phyloP scores from a whole-genome alignment of 2,329 filamentous ascomycete genomes.

The Colletotrichum sp. region DNA sequence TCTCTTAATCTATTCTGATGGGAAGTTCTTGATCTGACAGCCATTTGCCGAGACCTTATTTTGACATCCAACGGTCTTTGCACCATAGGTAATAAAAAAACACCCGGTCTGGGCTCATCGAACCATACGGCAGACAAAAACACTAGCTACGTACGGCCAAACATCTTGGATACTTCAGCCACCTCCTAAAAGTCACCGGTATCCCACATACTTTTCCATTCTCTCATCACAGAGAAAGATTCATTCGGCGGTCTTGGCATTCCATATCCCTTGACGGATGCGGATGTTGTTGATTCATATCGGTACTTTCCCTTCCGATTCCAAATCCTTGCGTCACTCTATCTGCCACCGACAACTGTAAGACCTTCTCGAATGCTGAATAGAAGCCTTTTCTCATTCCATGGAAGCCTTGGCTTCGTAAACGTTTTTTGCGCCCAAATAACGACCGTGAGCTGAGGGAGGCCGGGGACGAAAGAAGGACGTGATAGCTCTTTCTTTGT shows the following conservation, averaged over 20 bases:
- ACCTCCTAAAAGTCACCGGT: neutral
- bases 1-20: neutral
- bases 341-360: neutral
- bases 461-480: neutral
- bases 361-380: neutral
- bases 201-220: neutral
- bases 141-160: neutral
- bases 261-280: neutral
- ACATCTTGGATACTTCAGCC: neutral
- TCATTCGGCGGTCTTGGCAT: neutral
- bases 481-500: neutral
- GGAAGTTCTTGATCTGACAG: neutral
- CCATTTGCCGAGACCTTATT: neutral
- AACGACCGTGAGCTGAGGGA: neutral
- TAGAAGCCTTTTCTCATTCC: neutral
- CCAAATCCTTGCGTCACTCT: neutral
- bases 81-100: neutral
- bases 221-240: neutral
- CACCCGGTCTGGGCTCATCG: neutral
- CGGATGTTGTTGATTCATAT: neutral
- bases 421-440: neutral
- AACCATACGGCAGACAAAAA: neutral
- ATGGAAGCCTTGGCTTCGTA: neutral
- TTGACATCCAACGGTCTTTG: neutral
- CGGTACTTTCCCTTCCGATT: neutral